A percentile compares a stretch with the other conserved stretches of the same genome.
Evolutionary conservation across 1,139 yeast genomes (phyloP).

Genomic region (Taphrina populina): DNA sequence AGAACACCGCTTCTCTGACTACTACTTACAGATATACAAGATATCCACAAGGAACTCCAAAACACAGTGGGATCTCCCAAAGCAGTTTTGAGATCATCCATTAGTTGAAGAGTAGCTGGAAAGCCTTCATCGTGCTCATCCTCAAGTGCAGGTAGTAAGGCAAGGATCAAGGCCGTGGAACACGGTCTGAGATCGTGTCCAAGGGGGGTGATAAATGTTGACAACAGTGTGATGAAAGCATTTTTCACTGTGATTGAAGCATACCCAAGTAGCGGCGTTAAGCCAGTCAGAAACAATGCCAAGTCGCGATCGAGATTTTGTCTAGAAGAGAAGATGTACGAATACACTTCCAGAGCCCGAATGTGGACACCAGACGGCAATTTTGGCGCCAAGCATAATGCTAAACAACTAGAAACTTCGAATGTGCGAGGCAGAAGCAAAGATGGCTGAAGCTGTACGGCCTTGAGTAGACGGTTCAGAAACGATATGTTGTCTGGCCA

Average conservation of each 20-base stretch:
- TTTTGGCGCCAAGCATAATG: slow-evolving; percentile 68
- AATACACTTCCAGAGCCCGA: slow-evolving; percentile 76
- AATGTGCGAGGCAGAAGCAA: slow-evolving; percentile 53
- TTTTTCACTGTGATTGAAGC: slow-evolving; percentile 80
- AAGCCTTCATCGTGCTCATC: slow-evolving; percentile 87
- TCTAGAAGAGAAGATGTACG: slow-evolving; percentile 59
- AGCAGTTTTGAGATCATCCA: slow-evolving; percentile 58
- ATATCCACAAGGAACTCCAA: slow-evolving; percentile 79
- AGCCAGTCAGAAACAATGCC: slow-evolving; percentile 81
- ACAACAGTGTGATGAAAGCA: slow-evolving; percentile 58
- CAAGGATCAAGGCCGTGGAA: slow-evolving; percentile 67
- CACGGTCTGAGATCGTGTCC: slow-evolving; percentile 56
- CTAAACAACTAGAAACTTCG: slow-evolving; percentile 47
- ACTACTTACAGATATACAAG: slow-evolving; percentile 65
- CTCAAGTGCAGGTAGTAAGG: slow-evolving; percentile 83
- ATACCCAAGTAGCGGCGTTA: slow-evolving; percentile 78
- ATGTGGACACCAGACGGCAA: slow-evolving; percentile 95
- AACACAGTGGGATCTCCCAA: slow-evolving; percentile 69
- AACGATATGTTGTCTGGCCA: slow-evolving; percentile 99
- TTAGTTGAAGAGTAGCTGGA: slow-evolving; percentile 56
- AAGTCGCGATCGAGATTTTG: slow-evolving; percentile 55
- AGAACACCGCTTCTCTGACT: slow-evolving; percentile 48
- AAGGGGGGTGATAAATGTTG: slow-evolving; percentile 56
- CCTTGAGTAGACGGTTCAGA: slow-evolving; percentile 65
- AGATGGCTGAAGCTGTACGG: slow-evolving; percentile 40